Conservation (phyloP, 2,329 filamentous ascomycete genomes). For the Ophiostoma quercus region DNA sequence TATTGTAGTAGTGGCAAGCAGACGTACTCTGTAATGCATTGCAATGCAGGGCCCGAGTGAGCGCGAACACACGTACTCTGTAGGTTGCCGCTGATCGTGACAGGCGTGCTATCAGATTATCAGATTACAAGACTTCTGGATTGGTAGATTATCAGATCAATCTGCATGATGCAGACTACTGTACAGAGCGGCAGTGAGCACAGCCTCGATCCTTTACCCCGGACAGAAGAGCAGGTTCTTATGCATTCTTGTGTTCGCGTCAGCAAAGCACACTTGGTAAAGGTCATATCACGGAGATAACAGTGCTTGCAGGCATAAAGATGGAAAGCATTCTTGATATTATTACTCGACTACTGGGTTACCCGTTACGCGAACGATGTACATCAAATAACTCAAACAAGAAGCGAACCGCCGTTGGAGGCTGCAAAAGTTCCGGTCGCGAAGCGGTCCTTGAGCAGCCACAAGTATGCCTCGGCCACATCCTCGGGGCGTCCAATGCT, state of each 20-base stretch:
- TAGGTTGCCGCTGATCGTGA: background rate
- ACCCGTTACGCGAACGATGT: too few relatives aligned
- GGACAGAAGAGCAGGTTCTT: background rate
- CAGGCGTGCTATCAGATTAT: background rate
- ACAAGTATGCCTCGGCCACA: conserved; percentile 42
- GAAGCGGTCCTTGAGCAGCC: conserved; percentile 32
- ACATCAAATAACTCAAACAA: background rate
- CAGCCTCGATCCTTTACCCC: background rate
- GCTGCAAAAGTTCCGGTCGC: conserved; percentile 29
- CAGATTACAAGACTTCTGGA: background rate
- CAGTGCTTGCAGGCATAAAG: background rate
- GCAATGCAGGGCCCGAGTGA: background rate
- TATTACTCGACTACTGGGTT: background rate
- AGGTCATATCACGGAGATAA: background rate
- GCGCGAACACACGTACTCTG: background rate
- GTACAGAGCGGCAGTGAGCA: background rate
- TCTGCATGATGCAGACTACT: background rate
- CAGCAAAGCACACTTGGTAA: background rate
- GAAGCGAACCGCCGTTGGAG: conserved; percentile 22
- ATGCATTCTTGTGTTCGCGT: background rate
- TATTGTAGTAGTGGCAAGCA: background rate
- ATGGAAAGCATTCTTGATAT: background rate
- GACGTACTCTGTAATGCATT: background rate
- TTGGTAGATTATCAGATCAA: background rate
- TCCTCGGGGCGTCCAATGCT: conserved; percentile 47